Evolutionary conservation across 108 stramenopile genomes (phyloP), one percentile per base, ranked within the genome.

Genomic region (Pseudonitzschia pungens): DNA sequence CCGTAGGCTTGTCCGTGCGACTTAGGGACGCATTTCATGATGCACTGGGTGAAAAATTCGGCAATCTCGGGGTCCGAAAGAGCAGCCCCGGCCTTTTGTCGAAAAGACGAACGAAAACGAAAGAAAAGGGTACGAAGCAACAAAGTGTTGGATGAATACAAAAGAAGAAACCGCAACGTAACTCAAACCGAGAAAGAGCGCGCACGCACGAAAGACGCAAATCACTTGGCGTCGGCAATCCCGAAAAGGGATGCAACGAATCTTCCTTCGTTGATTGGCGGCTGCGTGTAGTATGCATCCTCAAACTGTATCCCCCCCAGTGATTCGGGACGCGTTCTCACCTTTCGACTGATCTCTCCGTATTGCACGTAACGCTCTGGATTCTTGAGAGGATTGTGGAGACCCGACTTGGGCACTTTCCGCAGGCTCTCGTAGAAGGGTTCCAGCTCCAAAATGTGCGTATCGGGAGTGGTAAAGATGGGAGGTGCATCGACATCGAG

Each of bases 11-110:
- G 97, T 11, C 83, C 93, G 70, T 97, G 81, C 58, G 88, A 89
- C 74, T 99, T 99, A 20, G 99, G 99, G 0, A 96, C 96, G 63
- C 96, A 97, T 40, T 89, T 88, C 81, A 87, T 88, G 63, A 99
- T 98, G 57, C 89, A 77, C 32, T 82, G 70, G 8, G 91, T 77
- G 78, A 99, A 98, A 86, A 92, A 99, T 27, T 97, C 93, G 27
- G 89, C 84, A 15, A 89, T 88, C 18, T 92, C 88, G 1, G 92
- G 91, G 27, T 83, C 52, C 16, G 80, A 80, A 21, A 97, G 81
- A 48, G 86, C 87, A 45, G 83, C 76, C 42, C 92, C 94, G 4
- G 96, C 94, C 83, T 86, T 70, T 14, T 45, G 15, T 48, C 20
- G 52, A 28, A 40, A 43, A 52, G 20, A 15, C 48, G 31, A 36